phyloP scores from a whole-genome alignment of 441 rosid species.

The Iberis amara region DNA sequence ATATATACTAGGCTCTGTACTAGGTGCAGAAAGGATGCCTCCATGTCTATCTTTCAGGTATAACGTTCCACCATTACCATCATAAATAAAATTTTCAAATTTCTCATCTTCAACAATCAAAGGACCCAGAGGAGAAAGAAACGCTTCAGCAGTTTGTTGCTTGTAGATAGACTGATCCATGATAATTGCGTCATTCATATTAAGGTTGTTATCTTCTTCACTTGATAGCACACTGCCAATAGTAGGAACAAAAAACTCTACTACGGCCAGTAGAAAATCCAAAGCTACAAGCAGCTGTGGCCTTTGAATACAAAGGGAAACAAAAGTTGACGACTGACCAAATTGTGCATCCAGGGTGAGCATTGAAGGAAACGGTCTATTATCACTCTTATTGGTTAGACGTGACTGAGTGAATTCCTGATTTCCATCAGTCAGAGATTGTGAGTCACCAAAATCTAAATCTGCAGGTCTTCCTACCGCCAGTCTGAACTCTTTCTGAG shows the following conservation, averaged over 20 bases:
- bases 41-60: constrained; percentile 72
- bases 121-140: constrained; percentile 77
- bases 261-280: constrained; percentile 90
- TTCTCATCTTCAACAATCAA: constrained; percentile 80
- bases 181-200: constrained; percentile 55
- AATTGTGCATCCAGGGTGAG: constrained; percentile 88
- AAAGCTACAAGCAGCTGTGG: constrained; percentile 95
- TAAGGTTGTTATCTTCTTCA: constrained; percentile 59
- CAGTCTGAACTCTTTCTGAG: constrained; percentile 71
- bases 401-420: constrained; percentile 33
- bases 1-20: constrained; percentile 70
- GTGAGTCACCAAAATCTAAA: constrained; percentile 36
- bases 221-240: constrained; percentile 61
- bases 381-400: constrained; percentile 34
- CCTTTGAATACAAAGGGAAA: constrained; percentile 74
- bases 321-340: constrained; percentile 51
- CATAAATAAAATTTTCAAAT: constrained; percentile 69
- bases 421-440: constrained; percentile 30
- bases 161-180: constrained; percentile 54
- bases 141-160: constrained; percentile 63
- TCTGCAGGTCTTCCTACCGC: constrained; percentile 74
- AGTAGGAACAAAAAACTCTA: constrained; percentile 88
- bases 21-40: constrained; percentile 48
- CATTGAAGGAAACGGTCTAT: constrained; percentile 71
- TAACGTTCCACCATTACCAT: constrained; percentile 82